These are phyloP conservation scores for Pseudogymnoascus sp. DNA, from an alignment of 2,329 filamentous ascomycete species.

Conservation along the genomic window DNA sequence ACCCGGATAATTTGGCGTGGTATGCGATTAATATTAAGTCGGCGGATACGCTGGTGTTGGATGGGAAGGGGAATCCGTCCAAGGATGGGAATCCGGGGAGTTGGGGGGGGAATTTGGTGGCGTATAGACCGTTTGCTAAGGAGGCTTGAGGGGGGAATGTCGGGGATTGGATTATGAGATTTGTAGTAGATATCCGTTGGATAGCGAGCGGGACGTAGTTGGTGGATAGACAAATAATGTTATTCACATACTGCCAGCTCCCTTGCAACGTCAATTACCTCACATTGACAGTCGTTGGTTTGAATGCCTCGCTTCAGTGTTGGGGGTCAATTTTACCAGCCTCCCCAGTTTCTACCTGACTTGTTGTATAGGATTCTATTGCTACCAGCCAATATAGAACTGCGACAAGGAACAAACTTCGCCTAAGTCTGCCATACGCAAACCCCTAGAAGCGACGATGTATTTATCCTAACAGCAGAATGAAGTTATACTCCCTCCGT, in stretches of 20 bases:
- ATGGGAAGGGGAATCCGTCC: not conserved
- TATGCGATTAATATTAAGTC: constrained; percentile 13
- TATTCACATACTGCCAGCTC: not conserved
- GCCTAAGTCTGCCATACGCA: not conserved
- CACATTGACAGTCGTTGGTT: not conserved
- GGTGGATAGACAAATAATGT: not conserved
- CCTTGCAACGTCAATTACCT: not conserved
- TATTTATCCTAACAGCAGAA: not conserved
- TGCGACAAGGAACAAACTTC: not conserved
- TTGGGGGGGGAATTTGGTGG: not conserved
- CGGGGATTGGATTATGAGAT: not conserved
- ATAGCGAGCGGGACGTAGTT: not conserved
- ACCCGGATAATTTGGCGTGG: not conserved
- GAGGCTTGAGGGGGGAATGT: not conserved
- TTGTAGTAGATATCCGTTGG: not conserved
- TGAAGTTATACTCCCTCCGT: not conserved
- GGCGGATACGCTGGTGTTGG: not conserved
- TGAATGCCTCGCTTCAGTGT: too few species aligned
- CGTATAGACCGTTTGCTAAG: not conserved
- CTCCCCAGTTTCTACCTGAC: too few species aligned
- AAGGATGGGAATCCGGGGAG: constrained; percentile 6
- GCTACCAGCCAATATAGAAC: not conserved
- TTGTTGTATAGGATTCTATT: too few species aligned
- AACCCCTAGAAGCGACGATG: not conserved
- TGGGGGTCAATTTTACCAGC: too few species aligned